phyloP scores from a whole-genome alignment of 1,284 basidiomycete genomes.

The Rhizoctonia solani region DNA sequence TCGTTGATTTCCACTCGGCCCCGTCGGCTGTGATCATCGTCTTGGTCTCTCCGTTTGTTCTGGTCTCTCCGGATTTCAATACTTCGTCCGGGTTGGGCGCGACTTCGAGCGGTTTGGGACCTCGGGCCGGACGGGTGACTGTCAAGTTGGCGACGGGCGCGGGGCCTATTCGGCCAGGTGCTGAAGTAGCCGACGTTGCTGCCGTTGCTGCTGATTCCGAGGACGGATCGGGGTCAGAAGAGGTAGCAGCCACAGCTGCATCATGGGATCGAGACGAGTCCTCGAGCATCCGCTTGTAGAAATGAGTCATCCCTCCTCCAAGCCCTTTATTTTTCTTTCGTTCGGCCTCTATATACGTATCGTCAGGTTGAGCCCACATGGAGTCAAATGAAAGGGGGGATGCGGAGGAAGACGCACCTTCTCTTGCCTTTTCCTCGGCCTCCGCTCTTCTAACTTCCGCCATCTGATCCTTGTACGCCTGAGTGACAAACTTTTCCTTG shows the following conservation, averaged over 20 bases:
- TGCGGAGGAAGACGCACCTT: slow-evolving; percentile 61
- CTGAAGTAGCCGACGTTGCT: slow-evolving; percentile 55
- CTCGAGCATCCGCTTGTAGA: slow-evolving; percentile 83
- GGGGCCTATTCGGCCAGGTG: slow-evolving; percentile 58
- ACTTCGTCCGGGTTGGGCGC: slow-evolving; percentile 37
- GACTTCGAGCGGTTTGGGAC: slow-evolving; percentile 54
- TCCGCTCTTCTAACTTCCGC: slow-evolving; percentile 88
- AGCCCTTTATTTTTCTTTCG: slow-evolving; percentile 63
- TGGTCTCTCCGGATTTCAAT: slow-evolving; percentile 53
- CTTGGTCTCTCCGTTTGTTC: slow-evolving; percentile 70
- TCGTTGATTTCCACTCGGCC: slow-evolving; percentile 94
- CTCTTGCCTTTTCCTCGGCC: slow-evolving; percentile 83
- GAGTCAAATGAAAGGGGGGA: slow-evolving; percentile 23
- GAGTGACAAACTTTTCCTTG: slow-evolving; percentile 96
- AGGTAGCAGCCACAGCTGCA: slow-evolving; percentile 60
- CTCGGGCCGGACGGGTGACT: slow-evolving; percentile 63
- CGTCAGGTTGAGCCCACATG: slow-evolving; percentile 23
- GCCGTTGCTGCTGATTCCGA: no score
- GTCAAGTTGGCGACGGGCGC: slow-evolving; percentile 47
- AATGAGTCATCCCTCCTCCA: slow-evolving; percentile 79
- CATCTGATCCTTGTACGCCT: slow-evolving; percentile 97
- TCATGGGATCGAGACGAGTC: slow-evolving; percentile 81
- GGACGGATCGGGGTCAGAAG: no score
- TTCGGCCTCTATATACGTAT: slow-evolving; percentile 54
- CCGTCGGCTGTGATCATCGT: slow-evolving; percentile 70